Base-by-base conservation (phyloP, 108 stramenopile species). In the Bacterosira constricta region DNA sequence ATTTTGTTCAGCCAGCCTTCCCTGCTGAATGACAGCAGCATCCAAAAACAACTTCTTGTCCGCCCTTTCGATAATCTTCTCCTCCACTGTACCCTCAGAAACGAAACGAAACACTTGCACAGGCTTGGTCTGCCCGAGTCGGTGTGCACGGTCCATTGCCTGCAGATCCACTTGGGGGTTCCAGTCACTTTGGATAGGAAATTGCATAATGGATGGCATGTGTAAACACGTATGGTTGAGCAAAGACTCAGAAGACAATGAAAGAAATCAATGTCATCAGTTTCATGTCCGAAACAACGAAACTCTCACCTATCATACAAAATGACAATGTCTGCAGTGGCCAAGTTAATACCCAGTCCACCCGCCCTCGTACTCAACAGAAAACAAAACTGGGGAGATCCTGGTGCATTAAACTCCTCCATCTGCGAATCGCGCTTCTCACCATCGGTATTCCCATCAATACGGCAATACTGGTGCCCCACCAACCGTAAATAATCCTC, bases 21-120 rank as follows among this genome's bases (percentile, higher is more conserved):
- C 97, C 79, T 98, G 98, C 84, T 99, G 98, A 73, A 99, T 98
- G 27, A 99, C 98, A 25, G 97, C 98, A 20, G 99, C 98, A 72
- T 99, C 99, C 35, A 99, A 85, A 78, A 98, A 99, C 12, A 99
- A 90, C 84, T 99, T 99, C 27, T 93, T 84, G 71, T 98, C 98
- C 3, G 99, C 99, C 26, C 99, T 87, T 77, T 99, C 98, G 23
- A 98, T 97, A 52, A 99, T 98, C 81, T 98, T 98, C 77, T 99
- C 98, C 41, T 98, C 98, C 11, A 99, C 97, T 6, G 97, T 97
- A 23, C 97, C 96, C 71, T 99, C 97, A 2, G 96, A 92, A 37
- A 99, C 71, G 74, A 99, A 97, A 37, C 98, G 88, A 80, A 99
- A 99, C 0, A 99, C 98, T 62, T 96, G 93, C 15, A 99, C 98